These are phyloP conservation scores for Areca catechu DNA, from an alignment of 176 grass and related monocot genomes.

Conservation along the genomic window DNA sequence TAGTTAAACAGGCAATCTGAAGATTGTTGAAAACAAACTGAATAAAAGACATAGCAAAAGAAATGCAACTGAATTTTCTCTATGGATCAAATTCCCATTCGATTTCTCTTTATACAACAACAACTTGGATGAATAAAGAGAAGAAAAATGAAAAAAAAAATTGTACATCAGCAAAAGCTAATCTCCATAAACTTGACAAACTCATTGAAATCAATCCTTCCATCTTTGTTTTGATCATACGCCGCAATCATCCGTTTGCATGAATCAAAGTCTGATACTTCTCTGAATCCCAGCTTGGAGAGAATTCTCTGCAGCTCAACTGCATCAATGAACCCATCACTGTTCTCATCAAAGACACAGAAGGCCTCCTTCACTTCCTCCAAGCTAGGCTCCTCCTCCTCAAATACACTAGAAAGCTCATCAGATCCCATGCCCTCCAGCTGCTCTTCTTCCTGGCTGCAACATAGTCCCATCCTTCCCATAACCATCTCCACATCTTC, in stretches of 20 bases:
- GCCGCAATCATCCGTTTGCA: not conserved
- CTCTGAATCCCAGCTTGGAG: not conserved
- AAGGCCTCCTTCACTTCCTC: not conserved
- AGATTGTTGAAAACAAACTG: too few relatives aligned
- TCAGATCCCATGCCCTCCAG: not conserved
- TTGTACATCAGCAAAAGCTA: not conserved
- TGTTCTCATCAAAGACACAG: not conserved
- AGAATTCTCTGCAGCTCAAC: slow-evolving; percentile 1
- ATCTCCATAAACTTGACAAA: slow-evolving; percentile 6
- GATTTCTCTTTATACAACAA: too few relatives aligned
- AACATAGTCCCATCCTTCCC: not conserved
- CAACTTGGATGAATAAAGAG: too few relatives aligned
- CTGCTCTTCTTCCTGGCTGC: not conserved
- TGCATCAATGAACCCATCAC: slow-evolving; percentile 5
- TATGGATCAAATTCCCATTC: too few relatives aligned
- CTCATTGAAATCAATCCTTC: not conserved
- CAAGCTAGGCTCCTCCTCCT: slow-evolving; percentile 2
- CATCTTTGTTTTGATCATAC: not conserved
- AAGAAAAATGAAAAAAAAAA: too few relatives aligned
- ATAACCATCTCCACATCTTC: slow-evolving; percentile 8
- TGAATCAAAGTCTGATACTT: not conserved
- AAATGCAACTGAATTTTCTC: too few relatives aligned
- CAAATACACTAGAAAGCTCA: not conserved
- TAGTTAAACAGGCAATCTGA: too few relatives aligned
- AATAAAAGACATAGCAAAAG: too few relatives aligned